These are phyloP conservation scores for Croton setiger DNA, from an alignment of 441 rosid species.

Conservation along the genomic window DNA sequence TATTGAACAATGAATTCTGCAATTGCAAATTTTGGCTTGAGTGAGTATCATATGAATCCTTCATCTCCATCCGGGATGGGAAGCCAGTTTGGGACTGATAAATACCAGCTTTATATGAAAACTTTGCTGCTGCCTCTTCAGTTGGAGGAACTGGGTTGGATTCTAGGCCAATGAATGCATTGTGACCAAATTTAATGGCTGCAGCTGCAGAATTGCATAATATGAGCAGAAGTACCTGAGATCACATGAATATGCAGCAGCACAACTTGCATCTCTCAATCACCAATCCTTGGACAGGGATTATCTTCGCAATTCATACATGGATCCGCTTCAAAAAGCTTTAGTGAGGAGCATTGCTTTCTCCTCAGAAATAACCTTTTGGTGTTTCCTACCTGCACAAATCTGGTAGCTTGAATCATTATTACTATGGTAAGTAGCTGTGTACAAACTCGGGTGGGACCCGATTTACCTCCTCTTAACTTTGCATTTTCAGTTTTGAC, in stretches of 20 bases:
- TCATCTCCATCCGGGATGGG: conserved; percentile 48
- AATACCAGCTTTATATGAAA: conserved; percentile 51
- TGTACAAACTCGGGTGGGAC: no score
- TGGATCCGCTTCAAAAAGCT: conserved; percentile 59
- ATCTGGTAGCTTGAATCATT: conserved; percentile 41
- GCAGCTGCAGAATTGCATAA: conserved; percentile 44
- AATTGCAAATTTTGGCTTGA: conserved; percentile 40
- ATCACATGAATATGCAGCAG: conserved; percentile 45
- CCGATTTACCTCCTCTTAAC: no score
- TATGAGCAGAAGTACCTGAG: conserved; percentile 41
- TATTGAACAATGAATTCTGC: conserved; percentile 24
- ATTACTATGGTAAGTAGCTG: no score
- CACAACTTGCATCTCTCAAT: conserved; percentile 43
- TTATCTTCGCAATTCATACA: conserved; percentile 43
- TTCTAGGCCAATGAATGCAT: conserved; percentile 37
- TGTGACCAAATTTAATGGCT: conserved; percentile 44
- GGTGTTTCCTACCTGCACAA: conserved; percentile 43
- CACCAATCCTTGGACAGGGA: conserved; percentile 44
- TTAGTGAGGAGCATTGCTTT: conserved; percentile 44
- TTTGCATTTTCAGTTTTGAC: no score
- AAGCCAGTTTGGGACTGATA: conserved; percentile 40
- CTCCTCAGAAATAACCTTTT: conserved; percentile 51
- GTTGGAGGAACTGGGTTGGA: conserved; percentile 47
- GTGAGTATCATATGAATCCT: conserved; percentile 42
- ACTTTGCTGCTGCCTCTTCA: conserved; percentile 48